Conservation (phyloP, 1,284 basidiomycete genomes). For the Irpex lacteus region DNA sequence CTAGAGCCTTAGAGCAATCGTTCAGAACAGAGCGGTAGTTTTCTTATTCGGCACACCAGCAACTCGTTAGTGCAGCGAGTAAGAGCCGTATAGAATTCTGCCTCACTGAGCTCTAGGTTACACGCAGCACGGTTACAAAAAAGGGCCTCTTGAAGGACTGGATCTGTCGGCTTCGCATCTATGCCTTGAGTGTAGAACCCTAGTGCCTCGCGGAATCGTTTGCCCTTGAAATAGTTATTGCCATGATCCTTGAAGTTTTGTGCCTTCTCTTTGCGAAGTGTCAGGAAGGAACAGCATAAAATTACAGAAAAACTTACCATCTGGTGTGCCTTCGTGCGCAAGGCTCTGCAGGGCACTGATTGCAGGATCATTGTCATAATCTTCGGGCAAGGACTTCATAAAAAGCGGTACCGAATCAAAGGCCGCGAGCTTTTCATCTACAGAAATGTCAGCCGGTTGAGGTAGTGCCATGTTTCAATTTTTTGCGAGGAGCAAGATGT, state of each 20-base stretch:
- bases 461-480: constrained; percentile 21
- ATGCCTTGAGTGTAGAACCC: constrained; percentile 91
- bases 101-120: constrained; percentile 83
- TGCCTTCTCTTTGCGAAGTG: constrained; percentile 68
- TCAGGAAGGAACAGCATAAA: not conserved
- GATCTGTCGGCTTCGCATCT: constrained; percentile 76
- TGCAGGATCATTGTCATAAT: constrained; percentile 58
- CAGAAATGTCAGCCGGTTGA: constrained; percentile 33
- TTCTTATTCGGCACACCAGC: constrained; percentile 41
- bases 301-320: constrained; percentile 62
- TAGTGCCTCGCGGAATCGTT: constrained; percentile 83
- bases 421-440: constrained; percentile 47
- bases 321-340: constrained; percentile 86
- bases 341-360: constrained; percentile 86
- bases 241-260: constrained; percentile 94
- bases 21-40: constrained; percentile 85
- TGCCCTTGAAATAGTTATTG: constrained; percentile 90
- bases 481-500: not conserved
- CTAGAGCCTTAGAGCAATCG: constrained; percentile 79
- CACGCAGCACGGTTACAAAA: constrained; percentile 91
- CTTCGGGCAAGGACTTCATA: constrained; percentile 85
- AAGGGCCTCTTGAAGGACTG: constrained; percentile 63
- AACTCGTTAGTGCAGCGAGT: constrained; percentile 11
- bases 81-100: constrained; percentile 6
- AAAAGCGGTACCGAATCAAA: constrained; percentile 79